Evolutionary conservation across 2,329 filamentous ascomycete genomes (phyloP).

Genomic region (Penicillium sp.): DNA sequence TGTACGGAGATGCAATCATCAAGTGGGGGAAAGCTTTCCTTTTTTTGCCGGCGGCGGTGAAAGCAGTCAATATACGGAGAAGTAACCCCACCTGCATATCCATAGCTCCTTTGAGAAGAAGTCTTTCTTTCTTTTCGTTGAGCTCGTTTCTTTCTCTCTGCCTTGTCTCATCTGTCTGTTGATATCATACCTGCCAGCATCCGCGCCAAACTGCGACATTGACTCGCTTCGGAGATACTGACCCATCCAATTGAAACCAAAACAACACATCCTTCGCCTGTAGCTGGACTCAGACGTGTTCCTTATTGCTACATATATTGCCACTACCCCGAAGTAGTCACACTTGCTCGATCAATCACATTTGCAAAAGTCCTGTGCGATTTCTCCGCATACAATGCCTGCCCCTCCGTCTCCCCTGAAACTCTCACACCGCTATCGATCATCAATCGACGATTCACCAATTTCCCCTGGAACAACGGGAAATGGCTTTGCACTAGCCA

Average conservation of each 20-base stretch:
- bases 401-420: conserved; percentile 38
- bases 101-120: conserved; percentile 4
- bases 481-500: conserved; percentile 34
- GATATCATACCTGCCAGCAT: background rate
- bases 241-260: background rate
- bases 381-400: conserved; percentile 23
- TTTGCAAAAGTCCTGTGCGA: background rate
- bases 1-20: background rate
- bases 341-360: background rate
- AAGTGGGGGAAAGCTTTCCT: conserved; percentile 21
- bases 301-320: background rate
- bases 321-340: background rate
- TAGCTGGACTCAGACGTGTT: conserved; percentile 6
- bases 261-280: background rate
- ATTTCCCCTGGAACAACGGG: conserved; percentile 34
- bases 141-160: background rate
- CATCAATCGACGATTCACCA: conserved; percentile 39
- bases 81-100: conserved; percentile 10
- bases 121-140: conserved; percentile 2
- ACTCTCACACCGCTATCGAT: conserved; percentile 42
- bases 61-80: background rate
- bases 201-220: background rate
- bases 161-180: background rate
- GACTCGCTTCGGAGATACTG: conserved; percentile 1
- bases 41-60: conserved; percentile 23